These are phyloP conservation scores for Gaeumannomyces tritici DNA, from an alignment of 2,329 filamentous ascomycete genomes.

Conservation along the genomic window DNA sequence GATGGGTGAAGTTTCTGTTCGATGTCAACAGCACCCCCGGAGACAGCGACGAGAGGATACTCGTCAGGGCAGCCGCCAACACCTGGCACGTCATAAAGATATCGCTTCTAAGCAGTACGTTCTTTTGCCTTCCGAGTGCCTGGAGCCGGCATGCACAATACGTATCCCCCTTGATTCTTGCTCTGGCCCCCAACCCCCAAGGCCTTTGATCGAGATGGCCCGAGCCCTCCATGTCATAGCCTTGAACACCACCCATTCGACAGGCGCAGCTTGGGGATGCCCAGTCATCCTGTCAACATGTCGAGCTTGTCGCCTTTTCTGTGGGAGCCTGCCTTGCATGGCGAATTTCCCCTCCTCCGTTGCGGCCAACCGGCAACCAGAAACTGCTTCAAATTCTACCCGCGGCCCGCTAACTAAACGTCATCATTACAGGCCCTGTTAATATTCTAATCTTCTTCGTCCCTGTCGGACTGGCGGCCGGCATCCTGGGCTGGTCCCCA, in stretches of 20 bases:
- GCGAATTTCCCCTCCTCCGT: not conserved
- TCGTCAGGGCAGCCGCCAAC: constrained; percentile 35
- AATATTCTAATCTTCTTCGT: constrained; percentile 68
- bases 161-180: not conserved
- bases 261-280: no score
- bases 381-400: no score
- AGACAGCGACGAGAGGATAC: constrained; percentile 34
- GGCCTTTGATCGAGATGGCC: not conserved
- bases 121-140: not conserved
- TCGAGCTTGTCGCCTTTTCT: no score
- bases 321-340: not conserved
- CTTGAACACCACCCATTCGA: no score
- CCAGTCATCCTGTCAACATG: no score
- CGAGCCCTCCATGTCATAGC: no score
- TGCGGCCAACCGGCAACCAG: not conserved
- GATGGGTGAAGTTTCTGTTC: constrained; percentile 32
- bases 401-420: not conserved
- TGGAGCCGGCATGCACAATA: not conserved
- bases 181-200: not conserved
- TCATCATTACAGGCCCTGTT: constrained; percentile 36
- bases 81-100: constrained; percentile 47
- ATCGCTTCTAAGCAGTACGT: constrained; percentile 48
- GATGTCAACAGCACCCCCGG: constrained; percentile 41
- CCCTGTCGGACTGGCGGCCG: constrained; percentile 62
- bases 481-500: constrained; percentile 51